These are phyloP conservation scores for Myxozyma lipomycoides DNA, from an alignment of 805 yeast species.

Conservation along the genomic window DNA sequence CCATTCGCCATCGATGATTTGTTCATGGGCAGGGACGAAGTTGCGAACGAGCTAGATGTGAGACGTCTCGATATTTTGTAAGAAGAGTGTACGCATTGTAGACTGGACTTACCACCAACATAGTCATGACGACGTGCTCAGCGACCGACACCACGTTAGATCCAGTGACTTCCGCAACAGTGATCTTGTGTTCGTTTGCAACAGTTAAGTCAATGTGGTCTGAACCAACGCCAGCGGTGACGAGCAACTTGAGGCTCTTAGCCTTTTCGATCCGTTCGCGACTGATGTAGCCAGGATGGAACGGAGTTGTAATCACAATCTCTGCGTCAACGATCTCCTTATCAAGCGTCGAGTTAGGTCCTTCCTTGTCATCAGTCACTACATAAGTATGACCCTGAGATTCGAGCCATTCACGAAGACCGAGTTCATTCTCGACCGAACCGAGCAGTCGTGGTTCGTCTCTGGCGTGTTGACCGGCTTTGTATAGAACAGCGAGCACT, in stretches of 20 bases:
- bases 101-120: slow-evolving; percentile 42
- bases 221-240: slow-evolving; percentile 84
- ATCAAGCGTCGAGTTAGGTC: slow-evolving; percentile 55
- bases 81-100: not conserved
- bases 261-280: slow-evolving; percentile 64
- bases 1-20: slow-evolving; percentile 60
- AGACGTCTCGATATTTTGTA: not conserved
- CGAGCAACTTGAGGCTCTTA: slow-evolving; percentile 61
- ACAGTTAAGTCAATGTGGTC: slow-evolving; percentile 74
- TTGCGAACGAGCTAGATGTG: slow-evolving; percentile 53
- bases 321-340: slow-evolving; percentile 67
- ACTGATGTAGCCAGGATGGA: slow-evolving; percentile 75
- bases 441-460: slow-evolving; percentile 64
- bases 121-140: slow-evolving; percentile 74
- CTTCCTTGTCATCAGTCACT: slow-evolving; percentile 67
- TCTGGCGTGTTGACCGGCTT: slow-evolving; percentile 45
- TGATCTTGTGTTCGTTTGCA: slow-evolving; percentile 57
- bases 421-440: slow-evolving; percentile 70
- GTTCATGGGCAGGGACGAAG: slow-evolving; percentile 75
- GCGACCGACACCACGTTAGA: slow-evolving; percentile 78
- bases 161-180: slow-evolving; percentile 78
- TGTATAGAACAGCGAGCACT: slow-evolving; percentile 39
- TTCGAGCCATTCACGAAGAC: slow-evolving; percentile 61
- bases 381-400: slow-evolving; percentile 62
- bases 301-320: slow-evolving; percentile 72